phyloP scores from a whole-genome alignment of 208 protist species.

The Leishmania tropica region DNA sequence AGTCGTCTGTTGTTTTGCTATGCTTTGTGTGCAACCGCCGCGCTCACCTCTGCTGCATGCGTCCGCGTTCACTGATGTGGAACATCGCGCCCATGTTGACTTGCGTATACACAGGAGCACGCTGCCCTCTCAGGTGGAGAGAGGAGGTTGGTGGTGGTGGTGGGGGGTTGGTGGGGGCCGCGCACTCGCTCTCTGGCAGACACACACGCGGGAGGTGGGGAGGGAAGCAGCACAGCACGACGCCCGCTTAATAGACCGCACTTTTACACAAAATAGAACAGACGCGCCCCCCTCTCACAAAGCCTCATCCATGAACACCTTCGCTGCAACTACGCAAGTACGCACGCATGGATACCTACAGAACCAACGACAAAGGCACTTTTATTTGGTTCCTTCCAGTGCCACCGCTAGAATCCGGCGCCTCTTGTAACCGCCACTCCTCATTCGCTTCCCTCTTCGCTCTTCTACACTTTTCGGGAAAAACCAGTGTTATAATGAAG shows the following conservation, averaged over 20 bases:
- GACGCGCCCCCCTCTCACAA: background rate
- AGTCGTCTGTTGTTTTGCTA: background rate
- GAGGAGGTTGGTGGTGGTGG: background rate
- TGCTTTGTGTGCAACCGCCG: background rate
- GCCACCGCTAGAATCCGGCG: background rate
- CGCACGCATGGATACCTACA: background rate
- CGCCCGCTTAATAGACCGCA: background rate
- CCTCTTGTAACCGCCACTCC: background rate
- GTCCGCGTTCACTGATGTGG: background rate
- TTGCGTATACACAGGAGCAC: background rate
- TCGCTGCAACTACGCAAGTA: background rate
- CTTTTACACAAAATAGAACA: background rate
- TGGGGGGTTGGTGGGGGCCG: background rate
- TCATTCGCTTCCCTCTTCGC: background rate
- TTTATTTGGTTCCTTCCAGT: background rate
- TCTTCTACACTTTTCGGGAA: conserved; percentile 3
- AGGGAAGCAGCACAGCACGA: background rate
- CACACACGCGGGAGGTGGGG: background rate
- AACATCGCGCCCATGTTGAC: background rate
- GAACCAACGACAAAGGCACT: background rate
- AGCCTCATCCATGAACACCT: background rate
- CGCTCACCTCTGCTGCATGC: background rate
- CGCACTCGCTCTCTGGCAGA: background rate
- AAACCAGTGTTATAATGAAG: conserved; percentile 88
- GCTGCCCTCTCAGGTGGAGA: background rate